Percentiles rank a stretch among this genome's conserved stretches.
phyloP scores from a whole-genome alignment of 108 stramenopile species.

The Ochromonas danica region DNA sequence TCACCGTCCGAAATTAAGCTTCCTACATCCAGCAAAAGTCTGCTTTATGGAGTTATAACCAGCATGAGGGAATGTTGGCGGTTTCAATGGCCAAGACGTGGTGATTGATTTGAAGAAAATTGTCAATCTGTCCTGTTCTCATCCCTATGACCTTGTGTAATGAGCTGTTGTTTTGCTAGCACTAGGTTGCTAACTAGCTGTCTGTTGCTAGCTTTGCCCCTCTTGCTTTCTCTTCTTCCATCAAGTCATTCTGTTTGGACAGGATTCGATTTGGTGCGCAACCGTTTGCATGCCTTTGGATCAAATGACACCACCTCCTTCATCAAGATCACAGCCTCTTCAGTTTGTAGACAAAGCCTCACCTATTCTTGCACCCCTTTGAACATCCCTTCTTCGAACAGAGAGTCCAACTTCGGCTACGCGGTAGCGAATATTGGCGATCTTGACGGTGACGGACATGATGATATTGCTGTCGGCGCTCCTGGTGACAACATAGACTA shows the following conservation, averaged over 20 bases:
- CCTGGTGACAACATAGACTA: conserved; percentile 1
- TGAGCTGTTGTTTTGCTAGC: too few species aligned
- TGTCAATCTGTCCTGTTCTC: too few species aligned
- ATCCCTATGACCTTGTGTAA: too few species aligned
- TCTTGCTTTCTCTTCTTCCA: neutral
- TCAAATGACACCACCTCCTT: neutral
- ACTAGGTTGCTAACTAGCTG: too few species aligned
- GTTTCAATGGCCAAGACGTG: too few species aligned
- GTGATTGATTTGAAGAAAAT: too few species aligned
- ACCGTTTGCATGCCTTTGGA: neutral
- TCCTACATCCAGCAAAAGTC: too few species aligned
- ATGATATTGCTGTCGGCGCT: conserved; percentile 20
- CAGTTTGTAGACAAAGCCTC: neutral
- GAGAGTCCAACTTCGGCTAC: neutral
- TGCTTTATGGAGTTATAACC: too few species aligned
- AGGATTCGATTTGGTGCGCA: neutral
- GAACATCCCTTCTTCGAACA: too few species aligned
- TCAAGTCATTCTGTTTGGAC: neutral
- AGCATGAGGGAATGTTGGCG: too few species aligned
- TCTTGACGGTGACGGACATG: neutral
- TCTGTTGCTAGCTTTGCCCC: neutral
- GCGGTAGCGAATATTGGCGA: conserved; percentile 1
- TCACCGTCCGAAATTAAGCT: too few species aligned
- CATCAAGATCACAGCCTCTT: neutral
- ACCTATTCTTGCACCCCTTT: too few species aligned